Base-by-base conservation (phyloP, 768 basidiomycete species). In the Lactifluus pinguis region DNA sequence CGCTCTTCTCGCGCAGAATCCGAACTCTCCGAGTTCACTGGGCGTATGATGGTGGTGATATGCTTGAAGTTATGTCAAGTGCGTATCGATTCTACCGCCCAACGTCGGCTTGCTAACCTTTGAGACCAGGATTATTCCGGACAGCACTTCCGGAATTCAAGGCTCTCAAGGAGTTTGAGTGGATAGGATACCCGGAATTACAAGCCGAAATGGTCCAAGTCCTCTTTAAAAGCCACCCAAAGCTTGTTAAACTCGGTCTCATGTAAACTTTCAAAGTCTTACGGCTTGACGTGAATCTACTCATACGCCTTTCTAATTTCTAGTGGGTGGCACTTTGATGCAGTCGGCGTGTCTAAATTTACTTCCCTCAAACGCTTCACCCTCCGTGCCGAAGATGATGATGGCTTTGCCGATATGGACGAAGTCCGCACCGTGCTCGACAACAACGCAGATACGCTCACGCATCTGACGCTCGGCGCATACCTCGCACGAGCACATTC, bases 101-200 rank as follows among this genome's bases (percentile, higher is more conserved):
- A 77, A 15, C 77, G 82, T 72, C 85, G 7, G 82, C 80, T 4
- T 79, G 80, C 47, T 85, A 85, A 71, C 81, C 73, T 57, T 76
- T 77, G 5, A 11, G 66, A 72, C 5, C 10, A 83, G 80, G 83
- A 15, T 80, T 85, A 49, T 84, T 86, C 70, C 79, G 79, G 57
- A 82, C 79, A 9, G 79, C 83, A 2, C 74, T 87, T 14, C 83
- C 84, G 1, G 81, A 82, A 47, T 86, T 86, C 72, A 83, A 74
- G 60, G 77, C 79, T 8, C 72, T 87, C 11, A 68, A 74, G 13
- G 84, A 85, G 62, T 85, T 86, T 66, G 85, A 87, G 70, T 87
- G 85, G 85, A 86, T 86, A n/a, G 85, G 85, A 6, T 86, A 86
- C 66, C 85, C 85, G 1, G 85, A 87, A 68, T 73, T 87, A 72